Conservation (phyloP, 2,329 filamentous ascomycete genomes). For the Byssothecium circinans region DNA sequence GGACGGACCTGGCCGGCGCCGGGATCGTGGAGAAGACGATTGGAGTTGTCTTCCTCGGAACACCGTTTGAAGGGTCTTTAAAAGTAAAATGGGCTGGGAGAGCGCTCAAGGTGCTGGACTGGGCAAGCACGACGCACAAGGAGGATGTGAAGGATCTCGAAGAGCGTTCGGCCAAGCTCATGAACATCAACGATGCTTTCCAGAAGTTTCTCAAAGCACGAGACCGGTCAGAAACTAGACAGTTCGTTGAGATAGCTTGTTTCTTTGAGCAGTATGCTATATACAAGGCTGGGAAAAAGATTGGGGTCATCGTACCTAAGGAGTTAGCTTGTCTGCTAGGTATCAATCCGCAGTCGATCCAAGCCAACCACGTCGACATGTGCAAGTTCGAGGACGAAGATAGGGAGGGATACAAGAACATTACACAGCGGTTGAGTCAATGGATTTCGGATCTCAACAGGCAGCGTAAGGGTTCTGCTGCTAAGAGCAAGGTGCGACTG, state of each 20-base stretch:
- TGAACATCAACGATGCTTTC: conserved; percentile 9
- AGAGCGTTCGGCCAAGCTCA: conserved; percentile 12
- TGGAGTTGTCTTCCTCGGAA: conserved; percentile 13
- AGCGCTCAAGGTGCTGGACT: conserved; percentile 9
- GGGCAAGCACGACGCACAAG: conserved; percentile 9
- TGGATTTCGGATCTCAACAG: too few relatives aligned
- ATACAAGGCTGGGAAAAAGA: conserved; percentile 7
- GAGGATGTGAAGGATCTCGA: conserved; percentile 14
- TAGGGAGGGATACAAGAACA: neutral
- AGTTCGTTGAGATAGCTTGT: conserved; percentile 10
- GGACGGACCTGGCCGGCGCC: neutral
- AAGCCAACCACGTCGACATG: conserved; percentile 7
- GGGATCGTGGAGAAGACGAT: conserved; percentile 6
- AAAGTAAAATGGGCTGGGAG: conserved; percentile 10
- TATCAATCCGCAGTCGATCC: conserved; percentile 12
- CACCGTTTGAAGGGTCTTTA: conserved; percentile 15
- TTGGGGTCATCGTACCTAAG: conserved; percentile 12
- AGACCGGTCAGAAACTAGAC: conserved; percentile 6
- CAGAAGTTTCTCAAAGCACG: conserved; percentile 11
- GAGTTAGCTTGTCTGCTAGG: conserved; percentile 13
- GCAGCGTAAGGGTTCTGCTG: too few relatives aligned
- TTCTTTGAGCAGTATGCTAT: conserved; percentile 3
- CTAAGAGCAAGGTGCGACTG: too few relatives aligned
- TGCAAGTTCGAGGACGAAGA: conserved; percentile 7
- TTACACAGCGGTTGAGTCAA: too few relatives aligned